Percentiles rank a stretch among this genome's conserved stretches.
These are phyloP conservation scores for Agrocybe chaxingu DNA, from an alignment of 768 basidiomycete genomes.

Conservation along the genomic window DNA sequence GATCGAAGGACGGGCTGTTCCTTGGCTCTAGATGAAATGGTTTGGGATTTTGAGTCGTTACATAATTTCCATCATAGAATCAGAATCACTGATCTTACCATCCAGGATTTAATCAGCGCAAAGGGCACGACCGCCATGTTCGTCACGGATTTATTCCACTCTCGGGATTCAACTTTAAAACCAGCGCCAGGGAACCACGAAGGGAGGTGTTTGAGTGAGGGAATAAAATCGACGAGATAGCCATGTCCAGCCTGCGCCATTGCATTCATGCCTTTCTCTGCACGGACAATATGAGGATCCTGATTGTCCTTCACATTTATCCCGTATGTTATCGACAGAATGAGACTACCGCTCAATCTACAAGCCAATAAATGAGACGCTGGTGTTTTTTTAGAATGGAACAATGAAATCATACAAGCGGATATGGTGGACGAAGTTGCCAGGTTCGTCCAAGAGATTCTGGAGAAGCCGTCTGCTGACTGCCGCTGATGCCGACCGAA, in stretches of 20 bases:
- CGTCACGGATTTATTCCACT: conserved; percentile 33
- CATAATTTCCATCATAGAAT: no score
- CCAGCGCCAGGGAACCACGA: conserved; percentile 54
- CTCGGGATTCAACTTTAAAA: conserved; percentile 45
- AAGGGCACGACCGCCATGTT: conserved; percentile 35
- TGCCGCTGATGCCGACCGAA: conserved; percentile 22
- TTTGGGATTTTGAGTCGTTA: not conserved
- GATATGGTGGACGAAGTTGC: conserved; percentile 26
- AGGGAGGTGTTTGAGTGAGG: conserved; percentile 37
- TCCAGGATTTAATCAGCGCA: conserved; percentile 11
- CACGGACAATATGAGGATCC: conserved; percentile 36
- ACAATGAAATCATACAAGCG: conserved; percentile 4
- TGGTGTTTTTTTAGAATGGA: not conserved
- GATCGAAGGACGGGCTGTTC: conserved; percentile 6
- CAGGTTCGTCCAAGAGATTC: conserved; percentile 24
- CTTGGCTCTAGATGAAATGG: not conserved
- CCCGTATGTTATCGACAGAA: conserved; percentile 36
- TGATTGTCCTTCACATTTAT: conserved; percentile 28
- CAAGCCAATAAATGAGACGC: not conserved
- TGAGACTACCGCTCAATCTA: conserved; percentile 13
- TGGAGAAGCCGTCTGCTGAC: conserved; percentile 28
- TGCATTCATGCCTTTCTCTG: conserved; percentile 25
- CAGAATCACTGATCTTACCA: conserved; percentile 9
- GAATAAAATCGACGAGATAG: conserved; percentile 37
- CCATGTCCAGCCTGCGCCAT: conserved; percentile 28